Conservation (phyloP, 176 grass and related monocot species). For the Eragrostis curvula region DNA sequence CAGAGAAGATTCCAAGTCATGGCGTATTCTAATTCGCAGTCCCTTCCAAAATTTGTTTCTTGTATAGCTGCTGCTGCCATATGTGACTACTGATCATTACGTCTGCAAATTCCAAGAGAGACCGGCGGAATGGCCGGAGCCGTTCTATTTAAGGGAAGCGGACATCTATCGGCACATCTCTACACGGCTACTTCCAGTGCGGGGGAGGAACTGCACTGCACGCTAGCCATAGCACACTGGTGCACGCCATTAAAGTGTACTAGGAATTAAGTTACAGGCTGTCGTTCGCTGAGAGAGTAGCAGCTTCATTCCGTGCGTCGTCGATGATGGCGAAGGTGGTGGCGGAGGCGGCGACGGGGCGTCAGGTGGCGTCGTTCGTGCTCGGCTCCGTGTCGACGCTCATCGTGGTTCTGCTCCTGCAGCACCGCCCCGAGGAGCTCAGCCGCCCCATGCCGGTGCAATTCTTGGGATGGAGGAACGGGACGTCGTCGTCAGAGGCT, state of each 20-base stretch:
- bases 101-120: not conserved
- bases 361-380: slow-evolving; percentile 44
- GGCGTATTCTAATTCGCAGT: not conserved
- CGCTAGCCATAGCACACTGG: no score
- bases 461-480: not conserved
- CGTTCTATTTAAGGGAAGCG: not conserved
- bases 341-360: slow-evolving; percentile 31
- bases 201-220: no score
- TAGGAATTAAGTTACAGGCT: not conserved
- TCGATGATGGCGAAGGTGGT: no score
- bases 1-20: not conserved
- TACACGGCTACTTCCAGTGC: not conserved
- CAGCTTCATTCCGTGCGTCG: no score
- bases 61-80: not conserved
- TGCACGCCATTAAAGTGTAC: not conserved
- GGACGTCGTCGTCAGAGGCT: no score
- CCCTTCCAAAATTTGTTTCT: not conserved
- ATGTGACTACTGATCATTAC: not conserved
- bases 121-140: not conserved
- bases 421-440: slow-evolving; percentile 27
- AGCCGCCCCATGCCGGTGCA: not conserved
- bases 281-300: not conserved
- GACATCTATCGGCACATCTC: not conserved
- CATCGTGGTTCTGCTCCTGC: slow-evolving; percentile 44
- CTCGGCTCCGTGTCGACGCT: slow-evolving; percentile 44